These are phyloP conservation scores for Raphanus raphanistrum DNA, from an alignment of 345 rosid species.

Conservation along the genomic window DNA sequence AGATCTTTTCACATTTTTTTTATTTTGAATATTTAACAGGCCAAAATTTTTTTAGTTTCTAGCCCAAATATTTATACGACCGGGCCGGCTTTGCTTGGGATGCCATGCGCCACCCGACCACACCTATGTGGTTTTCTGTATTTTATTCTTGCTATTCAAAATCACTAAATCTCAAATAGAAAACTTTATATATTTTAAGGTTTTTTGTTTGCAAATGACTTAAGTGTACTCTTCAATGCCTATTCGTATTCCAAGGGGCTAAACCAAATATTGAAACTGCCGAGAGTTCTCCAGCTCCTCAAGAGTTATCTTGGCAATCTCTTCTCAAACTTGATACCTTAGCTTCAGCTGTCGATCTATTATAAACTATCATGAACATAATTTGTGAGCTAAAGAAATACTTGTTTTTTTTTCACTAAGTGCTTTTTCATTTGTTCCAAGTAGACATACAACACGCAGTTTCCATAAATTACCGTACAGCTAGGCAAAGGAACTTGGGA, in stretches of 20 bases:
- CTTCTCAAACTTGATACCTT: background rate
- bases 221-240: background rate
- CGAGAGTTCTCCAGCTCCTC: background rate
- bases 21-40: too few species aligned
- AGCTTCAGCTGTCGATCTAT: background rate
- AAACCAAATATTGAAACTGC: background rate
- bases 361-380: background rate
- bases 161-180: background rate
- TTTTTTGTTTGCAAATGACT: background rate
- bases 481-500: conserved; percentile 5
- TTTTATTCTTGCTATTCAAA: background rate
- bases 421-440: conserved; percentile 15
- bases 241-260: background rate
- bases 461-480: conserved; percentile 25
- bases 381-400: background rate
- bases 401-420: background rate
- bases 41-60: too few species aligned
- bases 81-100: too few species aligned
- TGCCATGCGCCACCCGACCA: too few species aligned
- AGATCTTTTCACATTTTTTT: too few species aligned
- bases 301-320: background rate
- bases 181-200: background rate
- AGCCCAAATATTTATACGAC: too few species aligned
- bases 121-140: background rate
- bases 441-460: conserved; percentile 14